A percentile compares a stretch with the other conserved stretches of the same genome.
Evolutionary conservation across 202 grass and related monocot species (phyloP).

Genomic region (Carex arenaria): DNA sequence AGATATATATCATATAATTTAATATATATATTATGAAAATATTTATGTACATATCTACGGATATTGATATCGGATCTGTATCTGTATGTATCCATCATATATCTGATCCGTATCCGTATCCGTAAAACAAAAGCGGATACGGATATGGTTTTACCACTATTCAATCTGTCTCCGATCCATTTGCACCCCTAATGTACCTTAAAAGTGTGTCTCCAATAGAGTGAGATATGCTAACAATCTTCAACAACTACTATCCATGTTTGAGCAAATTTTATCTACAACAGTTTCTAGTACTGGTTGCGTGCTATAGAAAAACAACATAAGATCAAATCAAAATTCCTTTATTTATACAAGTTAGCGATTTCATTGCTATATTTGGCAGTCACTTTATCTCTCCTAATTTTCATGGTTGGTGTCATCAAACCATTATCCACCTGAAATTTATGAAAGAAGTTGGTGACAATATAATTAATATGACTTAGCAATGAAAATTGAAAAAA

Average conservation of each 20-base stretch:
- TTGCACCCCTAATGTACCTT: no score
- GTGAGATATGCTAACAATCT: no score
- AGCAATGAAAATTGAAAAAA: not conserved
- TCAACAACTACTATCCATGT: not conserved
- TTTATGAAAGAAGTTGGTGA: not conserved
- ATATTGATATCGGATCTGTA: no score
- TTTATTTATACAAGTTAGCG: slow-evolving; percentile 47
- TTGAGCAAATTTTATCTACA: not conserved
- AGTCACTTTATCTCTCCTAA: slow-evolving; percentile 68
- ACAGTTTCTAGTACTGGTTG: not conserved
- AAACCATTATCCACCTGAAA: slow-evolving; percentile 80
- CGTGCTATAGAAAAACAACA: not conserved
- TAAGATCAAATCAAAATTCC: not conserved
- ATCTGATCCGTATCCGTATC: no score
- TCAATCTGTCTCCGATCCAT: no score
- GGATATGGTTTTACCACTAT: no score
- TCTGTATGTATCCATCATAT: no score
- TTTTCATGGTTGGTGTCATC: slow-evolving; percentile 96
- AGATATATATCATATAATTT: no score
- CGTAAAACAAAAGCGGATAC: no score
- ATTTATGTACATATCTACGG: no score
- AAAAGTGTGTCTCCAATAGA: no score
- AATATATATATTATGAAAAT: no score
- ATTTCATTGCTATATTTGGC: slow-evolving; percentile 57
- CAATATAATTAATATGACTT: not conserved